Conservation (phyloP, 495 filamentous ascomycete genomes). For the Aspergillus carlsbadensis region DNA sequence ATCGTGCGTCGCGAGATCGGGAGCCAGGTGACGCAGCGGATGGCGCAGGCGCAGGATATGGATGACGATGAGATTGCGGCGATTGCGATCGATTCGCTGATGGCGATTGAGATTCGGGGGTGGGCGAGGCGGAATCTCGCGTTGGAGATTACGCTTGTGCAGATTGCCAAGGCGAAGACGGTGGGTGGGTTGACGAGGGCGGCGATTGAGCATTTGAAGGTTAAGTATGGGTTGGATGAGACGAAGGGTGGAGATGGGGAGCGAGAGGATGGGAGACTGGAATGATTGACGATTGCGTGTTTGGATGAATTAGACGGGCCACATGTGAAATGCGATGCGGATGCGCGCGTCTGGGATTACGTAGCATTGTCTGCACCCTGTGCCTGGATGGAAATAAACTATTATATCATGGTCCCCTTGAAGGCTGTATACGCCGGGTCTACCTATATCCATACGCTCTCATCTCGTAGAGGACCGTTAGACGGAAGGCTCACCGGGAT, state of each 20-base stretch:
- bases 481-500: too few species aligned
- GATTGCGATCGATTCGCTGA: constrained; percentile 6
- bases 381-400: too few species aligned
- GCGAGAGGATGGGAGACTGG: too few species aligned
- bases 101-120: constrained; percentile 4
- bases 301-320: too few species aligned
- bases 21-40: constrained; percentile 1
- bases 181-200: constrained; percentile 1
- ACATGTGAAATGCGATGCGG: too few species aligned
- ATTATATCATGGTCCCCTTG: too few species aligned
- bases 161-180: constrained; percentile 6
- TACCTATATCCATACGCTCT: too few species aligned
- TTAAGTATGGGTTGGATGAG: background rate
- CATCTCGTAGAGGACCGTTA: too few species aligned
- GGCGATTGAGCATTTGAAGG: constrained; percentile 2
- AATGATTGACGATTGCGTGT: too few species aligned
- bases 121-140: constrained; percentile 1
- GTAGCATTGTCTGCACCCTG: too few species aligned
- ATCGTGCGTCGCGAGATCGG: constrained; percentile 3
- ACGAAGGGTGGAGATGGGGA: background rate
- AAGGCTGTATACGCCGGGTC: too few species aligned
- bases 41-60: background rate
- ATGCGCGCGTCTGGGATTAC: too few species aligned
- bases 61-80: background rate
- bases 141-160: constrained; percentile 2